These are phyloP conservation scores for Heterobasidion irregulare DNA, from an alignment of 1,284 basidiomycete species.

Conservation along the genomic window DNA sequence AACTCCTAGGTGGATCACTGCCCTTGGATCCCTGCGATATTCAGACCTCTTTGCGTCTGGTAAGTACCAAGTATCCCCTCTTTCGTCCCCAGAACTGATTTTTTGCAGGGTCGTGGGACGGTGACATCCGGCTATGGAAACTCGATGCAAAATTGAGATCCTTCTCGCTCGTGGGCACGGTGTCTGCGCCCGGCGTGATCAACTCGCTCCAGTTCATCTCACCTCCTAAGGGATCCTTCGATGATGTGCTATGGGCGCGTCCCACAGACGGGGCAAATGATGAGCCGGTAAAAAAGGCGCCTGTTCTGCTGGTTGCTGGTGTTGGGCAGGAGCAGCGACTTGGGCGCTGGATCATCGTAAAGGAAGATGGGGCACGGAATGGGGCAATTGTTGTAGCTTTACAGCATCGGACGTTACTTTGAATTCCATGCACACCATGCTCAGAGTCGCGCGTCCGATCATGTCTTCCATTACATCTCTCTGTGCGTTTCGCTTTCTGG, in stretches of 20 bases:
- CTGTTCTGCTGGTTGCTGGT: slow-evolving; percentile 66
- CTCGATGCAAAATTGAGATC: slow-evolving; percentile 70
- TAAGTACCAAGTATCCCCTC: slow-evolving; percentile 23
- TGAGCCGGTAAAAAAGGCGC: neutral
- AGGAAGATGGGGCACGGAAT: slow-evolving; percentile 65
- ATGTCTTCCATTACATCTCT: neutral
- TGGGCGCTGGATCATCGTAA: slow-evolving; percentile 81
- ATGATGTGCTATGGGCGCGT: slow-evolving; percentile 33
- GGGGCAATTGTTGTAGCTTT: slow-evolving; percentile 59
- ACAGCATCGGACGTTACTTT: slow-evolving; percentile 27
- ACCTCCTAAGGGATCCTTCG: slow-evolving; percentile 43
- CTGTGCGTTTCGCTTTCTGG: neutral
- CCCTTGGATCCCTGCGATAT: slow-evolving; percentile 76
- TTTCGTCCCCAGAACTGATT: slow-evolving; percentile 5
- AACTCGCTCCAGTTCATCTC: slow-evolving; percentile 84
- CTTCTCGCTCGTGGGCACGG: slow-evolving; percentile 58
- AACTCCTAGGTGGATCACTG: slow-evolving; percentile 88
- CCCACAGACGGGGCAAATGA: slow-evolving; percentile 10
- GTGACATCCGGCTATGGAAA: slow-evolving; percentile 83
- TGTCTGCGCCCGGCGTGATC: slow-evolving; percentile 72
- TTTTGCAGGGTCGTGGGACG: slow-evolving; percentile 83
- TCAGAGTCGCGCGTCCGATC: neutral
- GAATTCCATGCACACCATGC: neutral
- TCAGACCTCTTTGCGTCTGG: slow-evolving; percentile 90
- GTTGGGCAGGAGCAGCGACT: slow-evolving; percentile 84